phyloP scores from a whole-genome alignment of 257 asterid genomes.

The Solanum chaucha region DNA sequence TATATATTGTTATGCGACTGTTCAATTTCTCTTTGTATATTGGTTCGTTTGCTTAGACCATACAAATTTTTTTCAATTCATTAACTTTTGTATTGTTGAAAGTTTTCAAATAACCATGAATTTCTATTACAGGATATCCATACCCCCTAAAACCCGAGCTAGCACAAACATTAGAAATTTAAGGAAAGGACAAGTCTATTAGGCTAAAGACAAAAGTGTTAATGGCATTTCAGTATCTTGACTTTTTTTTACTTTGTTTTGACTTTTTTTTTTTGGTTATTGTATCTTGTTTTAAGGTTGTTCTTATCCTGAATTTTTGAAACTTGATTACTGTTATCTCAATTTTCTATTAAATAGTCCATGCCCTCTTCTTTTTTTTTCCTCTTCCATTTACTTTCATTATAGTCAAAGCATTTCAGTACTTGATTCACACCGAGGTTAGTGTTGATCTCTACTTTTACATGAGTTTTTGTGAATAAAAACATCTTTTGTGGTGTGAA shows the following conservation, averaged over 20 bases:
- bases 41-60: no score
- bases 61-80: no score
- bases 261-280: background rate
- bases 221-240: background rate
- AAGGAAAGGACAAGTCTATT: no score
- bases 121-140: no score
- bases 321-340: background rate
- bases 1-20: no score
- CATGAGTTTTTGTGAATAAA: background rate
- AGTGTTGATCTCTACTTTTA: background rate
- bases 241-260: background rate
- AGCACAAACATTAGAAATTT: background rate
- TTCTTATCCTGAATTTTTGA: background rate
- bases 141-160: background rate
- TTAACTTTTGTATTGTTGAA: no score
- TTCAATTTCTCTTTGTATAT: no score
- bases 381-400: background rate
- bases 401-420: background rate
- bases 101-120: no score
- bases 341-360: background rate
- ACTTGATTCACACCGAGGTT: background rate
- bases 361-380: background rate
- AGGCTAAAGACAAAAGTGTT: background rate
- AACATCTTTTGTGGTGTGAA: no score
- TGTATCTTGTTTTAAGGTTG: background rate